These are phyloP conservation scores for Fallopia convolvulus DNA, from an alignment of 148 eudicot genomes.

Conservation along the genomic window DNA sequence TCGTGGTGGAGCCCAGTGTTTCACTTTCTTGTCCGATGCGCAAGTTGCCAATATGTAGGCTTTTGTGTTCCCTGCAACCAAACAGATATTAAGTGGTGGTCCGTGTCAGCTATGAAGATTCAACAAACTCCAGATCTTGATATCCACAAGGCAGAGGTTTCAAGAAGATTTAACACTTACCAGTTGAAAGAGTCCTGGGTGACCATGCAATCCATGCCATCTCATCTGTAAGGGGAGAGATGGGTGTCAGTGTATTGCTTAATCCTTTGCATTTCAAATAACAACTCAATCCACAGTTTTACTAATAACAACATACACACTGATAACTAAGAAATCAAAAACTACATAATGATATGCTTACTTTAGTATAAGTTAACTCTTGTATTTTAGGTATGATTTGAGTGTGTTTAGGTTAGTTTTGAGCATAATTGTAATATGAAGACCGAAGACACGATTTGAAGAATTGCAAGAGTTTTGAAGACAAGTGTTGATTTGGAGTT, in stretches of 20 bases:
- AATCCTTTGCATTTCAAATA: not conserved
- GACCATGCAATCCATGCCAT: slow-evolving; percentile 85
- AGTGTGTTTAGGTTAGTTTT: too few relatives aligned
- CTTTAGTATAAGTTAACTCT: too few relatives aligned
- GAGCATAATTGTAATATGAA: too few relatives aligned
- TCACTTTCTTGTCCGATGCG: slow-evolving; percentile 89
- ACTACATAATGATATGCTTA: not conserved
- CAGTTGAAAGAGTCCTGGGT: slow-evolving; percentile 44
- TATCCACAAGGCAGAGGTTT: not conserved
- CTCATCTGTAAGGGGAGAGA: slow-evolving; percentile 57
- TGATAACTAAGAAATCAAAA: not conserved
- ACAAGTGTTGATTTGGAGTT: too few relatives aligned
- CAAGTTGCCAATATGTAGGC: slow-evolving; percentile 50
- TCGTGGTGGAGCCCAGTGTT: slow-evolving; percentile 75
- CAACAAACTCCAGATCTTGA: not conserved
- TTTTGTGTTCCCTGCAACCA: slow-evolving; percentile 43
- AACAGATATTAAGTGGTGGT: not conserved
- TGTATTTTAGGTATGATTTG: too few relatives aligned
- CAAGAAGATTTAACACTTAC: slow-evolving; percentile 25
- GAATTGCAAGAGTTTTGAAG: too few relatives aligned
- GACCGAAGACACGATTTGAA: too few relatives aligned
- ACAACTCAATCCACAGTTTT: not conserved
- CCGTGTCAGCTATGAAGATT: not conserved
- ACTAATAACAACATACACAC: not conserved
- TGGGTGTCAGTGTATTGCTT: not conserved